Base-by-base conservation (phyloP, 805 yeast genomes). In the Ogataea nakhonphanomensis region DNA sequence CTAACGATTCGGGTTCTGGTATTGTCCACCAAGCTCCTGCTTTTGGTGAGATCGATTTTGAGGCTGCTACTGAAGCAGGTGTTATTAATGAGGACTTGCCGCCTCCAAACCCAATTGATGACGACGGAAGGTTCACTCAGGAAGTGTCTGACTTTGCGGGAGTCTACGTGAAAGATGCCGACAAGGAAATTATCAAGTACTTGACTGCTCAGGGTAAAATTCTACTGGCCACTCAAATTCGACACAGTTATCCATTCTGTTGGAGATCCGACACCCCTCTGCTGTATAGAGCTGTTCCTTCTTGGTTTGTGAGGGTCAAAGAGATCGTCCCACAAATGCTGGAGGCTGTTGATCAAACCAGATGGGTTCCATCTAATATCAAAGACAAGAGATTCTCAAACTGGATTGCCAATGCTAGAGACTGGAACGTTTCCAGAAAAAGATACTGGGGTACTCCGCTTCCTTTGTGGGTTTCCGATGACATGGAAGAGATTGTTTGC, bases 381-480 rank as follows among this genome's bases (percentile, higher is more conserved):
- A 88, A 89, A 69, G 97, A 90, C 54, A 93, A 93, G 69, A 80
- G 99, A 67, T 93, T 93, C 60, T 79, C 95, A 36, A 91, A 91
- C 73, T 93, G 99, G 99, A 85, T 93, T 64, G 88, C 93, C 54
- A 91, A 90, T 58, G 99, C 99, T 37, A 86, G 99, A 67, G 99
- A 93, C 68, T 93, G 99, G 99, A 93, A 93, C 62, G 78, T 93
- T 49, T 89, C 97, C 20, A 85, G 99, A 77, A 91, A 91, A 74
- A 79, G 99, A 69, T 93, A 93, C 69, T 93, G 99, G 99, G 99
- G 99, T 72, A 93, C 98, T 23, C 99, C 99, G 46, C 81, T 93
- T 55, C 99, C 99, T 48, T 70, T 93, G 60, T 93, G 99, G 99
- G 96, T 79, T 39, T 80, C 90, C 53, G 98, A 90, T 13, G 99